Conservation (phyloP, 345 rosid genomes). For the Euphorbia lathyris region DNA sequence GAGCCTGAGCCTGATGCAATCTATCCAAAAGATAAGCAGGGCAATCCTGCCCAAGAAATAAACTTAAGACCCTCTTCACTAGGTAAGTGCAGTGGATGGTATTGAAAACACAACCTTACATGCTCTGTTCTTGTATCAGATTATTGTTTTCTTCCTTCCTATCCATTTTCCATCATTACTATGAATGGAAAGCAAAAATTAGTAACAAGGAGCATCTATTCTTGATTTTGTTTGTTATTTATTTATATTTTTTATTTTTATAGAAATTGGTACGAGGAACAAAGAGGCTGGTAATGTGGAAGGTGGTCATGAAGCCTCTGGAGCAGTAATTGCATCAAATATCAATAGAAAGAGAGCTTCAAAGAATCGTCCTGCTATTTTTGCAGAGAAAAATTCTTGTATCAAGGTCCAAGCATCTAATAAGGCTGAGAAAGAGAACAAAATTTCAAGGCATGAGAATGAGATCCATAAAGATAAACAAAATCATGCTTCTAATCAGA, state of each 20-base stretch:
- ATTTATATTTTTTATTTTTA: background rate
- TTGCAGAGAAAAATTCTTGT: constrained; percentile 7
- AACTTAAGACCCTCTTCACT: constrained; percentile 15
- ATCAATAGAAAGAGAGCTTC: constrained; percentile 1
- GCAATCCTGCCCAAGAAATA: constrained; percentile 23
- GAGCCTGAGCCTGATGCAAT: constrained; percentile 22
- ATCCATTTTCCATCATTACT: background rate
- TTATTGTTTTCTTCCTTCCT: constrained; percentile 3
- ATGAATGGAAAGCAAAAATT: background rate
- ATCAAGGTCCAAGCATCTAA: constrained; percentile 1
- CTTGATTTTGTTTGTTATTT: constrained; percentile 12
- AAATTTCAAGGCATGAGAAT: background rate
- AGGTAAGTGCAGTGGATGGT: constrained; percentile 23
- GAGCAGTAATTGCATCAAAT: no score
- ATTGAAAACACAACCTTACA: background rate
- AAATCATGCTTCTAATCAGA: constrained; percentile 11
- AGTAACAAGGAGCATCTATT: constrained; percentile 5
- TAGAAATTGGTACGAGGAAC: constrained; percentile 18
- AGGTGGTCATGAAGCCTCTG: no score
- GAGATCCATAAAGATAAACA: background rate
- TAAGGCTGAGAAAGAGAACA: background rate
- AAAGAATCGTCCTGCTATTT: constrained; percentile 12
- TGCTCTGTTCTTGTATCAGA: background rate
- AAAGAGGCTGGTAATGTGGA: constrained; percentile 15
- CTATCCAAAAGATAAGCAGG: constrained; percentile 25